A percentile compares a stretch with the other conserved stretches of the same genome.
Evolutionary conservation across 225 moss, liverwort and hornwort species (phyloP).

Genomic region (Marchantia paleacea): DNA sequence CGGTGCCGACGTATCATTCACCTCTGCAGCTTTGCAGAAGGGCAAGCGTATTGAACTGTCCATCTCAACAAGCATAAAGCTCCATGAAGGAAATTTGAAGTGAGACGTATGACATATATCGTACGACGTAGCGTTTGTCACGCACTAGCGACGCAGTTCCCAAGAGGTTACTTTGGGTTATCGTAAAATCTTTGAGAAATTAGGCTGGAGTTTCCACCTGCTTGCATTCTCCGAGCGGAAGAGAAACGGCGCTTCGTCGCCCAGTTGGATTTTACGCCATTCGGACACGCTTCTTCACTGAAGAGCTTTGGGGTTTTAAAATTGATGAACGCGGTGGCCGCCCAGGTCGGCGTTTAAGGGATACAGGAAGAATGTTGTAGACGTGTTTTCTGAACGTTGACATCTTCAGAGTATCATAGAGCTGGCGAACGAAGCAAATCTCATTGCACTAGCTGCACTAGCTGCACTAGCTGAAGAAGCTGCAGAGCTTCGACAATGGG

Average conservation of each 20-base stretch:
- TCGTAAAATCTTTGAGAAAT: background rate
- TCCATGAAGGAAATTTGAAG: too few species aligned
- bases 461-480: background rate
- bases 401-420: background rate
- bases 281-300: background rate
- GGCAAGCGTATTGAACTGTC: too few species aligned
- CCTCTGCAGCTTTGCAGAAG: too few species aligned
- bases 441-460: background rate
- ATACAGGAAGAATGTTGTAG: background rate
- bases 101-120: too few species aligned
- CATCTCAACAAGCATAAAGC: too few species aligned
- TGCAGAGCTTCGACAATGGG: background rate
- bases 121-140: too few species aligned
- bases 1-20: too few species aligned
- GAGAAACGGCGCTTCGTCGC: background rate
- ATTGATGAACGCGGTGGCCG: background rate
- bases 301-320: background rate
- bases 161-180: background rate
- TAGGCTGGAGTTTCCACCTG: too few species aligned
- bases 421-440: background rate
- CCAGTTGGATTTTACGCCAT: background rate
- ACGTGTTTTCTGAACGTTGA: background rate
- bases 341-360: background rate
- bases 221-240: background rate
- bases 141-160: too few species aligned